phyloP scores from a whole-genome alignment of 345 rosid genomes.

The Melaleuca alternifolia region DNA sequence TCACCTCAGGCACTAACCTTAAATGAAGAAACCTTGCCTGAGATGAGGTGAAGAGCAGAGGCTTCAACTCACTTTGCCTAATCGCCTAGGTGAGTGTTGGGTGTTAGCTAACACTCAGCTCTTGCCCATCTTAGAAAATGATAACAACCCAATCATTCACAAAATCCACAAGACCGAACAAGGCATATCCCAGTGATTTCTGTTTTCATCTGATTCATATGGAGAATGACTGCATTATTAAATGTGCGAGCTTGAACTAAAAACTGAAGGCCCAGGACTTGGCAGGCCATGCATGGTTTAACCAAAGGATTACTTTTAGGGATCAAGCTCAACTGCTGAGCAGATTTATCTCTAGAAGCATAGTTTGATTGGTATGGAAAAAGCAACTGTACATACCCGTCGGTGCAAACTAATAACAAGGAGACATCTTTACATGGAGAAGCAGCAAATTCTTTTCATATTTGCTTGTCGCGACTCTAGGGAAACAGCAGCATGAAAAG shows the following conservation, averaged over 20 bases:
- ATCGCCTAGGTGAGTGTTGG: not conserved
- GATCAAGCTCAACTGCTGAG: not conserved
- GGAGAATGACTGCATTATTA: not conserved
- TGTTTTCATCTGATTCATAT: not conserved
- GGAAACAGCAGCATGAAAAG: constrained; percentile 80
- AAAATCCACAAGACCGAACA: not conserved
- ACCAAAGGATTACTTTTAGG: not conserved
- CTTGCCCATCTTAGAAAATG: not conserved
- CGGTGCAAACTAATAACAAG: constrained; percentile 71
- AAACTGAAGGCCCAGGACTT: not conserved
- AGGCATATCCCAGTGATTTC: not conserved
- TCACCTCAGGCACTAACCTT: not conserved
- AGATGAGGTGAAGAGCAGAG: not conserved
- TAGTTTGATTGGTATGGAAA: not conserved
- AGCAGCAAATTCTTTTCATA: constrained; percentile 63
- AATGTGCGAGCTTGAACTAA: not conserved
- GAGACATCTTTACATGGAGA: constrained; percentile 28
- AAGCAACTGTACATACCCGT: constrained; percentile 36
- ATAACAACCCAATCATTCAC: not conserved
- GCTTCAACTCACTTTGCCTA: not conserved
- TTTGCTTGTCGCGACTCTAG: constrained; percentile 59
- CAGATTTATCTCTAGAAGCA: not conserved
- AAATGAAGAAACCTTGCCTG: not conserved
- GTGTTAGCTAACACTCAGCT: not conserved
- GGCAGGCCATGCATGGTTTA: not conserved